A percentile compares a stretch with the other conserved stretches of the same genome.
These are phyloP conservation scores for Bruguiera sexangula DNA, from an alignment of 345 rosid species.

Conservation along the genomic window DNA sequence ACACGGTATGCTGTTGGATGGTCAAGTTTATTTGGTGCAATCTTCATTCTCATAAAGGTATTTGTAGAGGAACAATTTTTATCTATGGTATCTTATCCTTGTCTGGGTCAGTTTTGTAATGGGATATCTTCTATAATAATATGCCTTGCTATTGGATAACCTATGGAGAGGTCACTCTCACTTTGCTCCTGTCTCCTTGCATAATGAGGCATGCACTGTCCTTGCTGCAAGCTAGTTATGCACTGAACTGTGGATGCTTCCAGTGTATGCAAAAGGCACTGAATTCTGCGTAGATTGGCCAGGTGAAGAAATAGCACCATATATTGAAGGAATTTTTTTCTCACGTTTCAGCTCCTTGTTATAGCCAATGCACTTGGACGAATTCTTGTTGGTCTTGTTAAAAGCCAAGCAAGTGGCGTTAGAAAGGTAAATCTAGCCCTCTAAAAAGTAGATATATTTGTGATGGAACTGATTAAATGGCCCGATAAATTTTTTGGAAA, in stretches of 20 bases:
- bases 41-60: no score
- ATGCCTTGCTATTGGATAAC: no score
- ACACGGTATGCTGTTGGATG: not conserved
- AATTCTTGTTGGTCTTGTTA: slow-evolving; percentile 89
- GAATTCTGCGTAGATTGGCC: not conserved
- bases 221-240: not conserved
- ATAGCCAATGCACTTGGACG: slow-evolving; percentile 81
- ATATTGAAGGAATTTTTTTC: not conserved
- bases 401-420: slow-evolving; percentile 93
- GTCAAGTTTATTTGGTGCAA: not conserved
- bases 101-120: no score
- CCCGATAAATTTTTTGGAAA: not conserved
- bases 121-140: no score
- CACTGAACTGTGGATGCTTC: not conserved
- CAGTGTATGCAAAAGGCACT: no score
- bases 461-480: not conserved
- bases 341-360: slow-evolving; percentile 63
- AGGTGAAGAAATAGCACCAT: not conserved
- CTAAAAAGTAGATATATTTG: not conserved
- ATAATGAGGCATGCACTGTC: not conserved
- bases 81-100: no score
- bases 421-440: slow-evolving; percentile 57
- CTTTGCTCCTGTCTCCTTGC: not conserved
- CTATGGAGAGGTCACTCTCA: not conserved
- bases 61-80: no score